Base-by-base conservation (phyloP, 345 rosid species). In the Nephelium lappaceum region DNA sequence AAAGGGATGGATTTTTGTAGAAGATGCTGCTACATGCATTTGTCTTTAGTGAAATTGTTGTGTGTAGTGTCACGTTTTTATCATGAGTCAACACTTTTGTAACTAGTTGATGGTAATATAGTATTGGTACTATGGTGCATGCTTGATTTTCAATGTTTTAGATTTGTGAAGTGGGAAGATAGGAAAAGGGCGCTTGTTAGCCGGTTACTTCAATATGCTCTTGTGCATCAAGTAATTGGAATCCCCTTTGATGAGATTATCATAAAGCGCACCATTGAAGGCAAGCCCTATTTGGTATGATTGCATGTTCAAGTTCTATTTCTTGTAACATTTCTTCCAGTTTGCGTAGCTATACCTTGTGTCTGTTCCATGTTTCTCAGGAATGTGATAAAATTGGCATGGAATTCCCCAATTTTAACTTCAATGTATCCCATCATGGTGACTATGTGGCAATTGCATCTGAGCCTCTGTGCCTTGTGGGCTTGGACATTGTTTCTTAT, bases 381-480 rank as follows among this genome's bases (percentile, higher is more conserved):
- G 92, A 84, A 80, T 70, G 79, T 42, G 73, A 67, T 66, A 41
- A 73, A 65, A 78, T 47, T 65, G 72, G 63, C 75, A 9, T 16
- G 58, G 78, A 79, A 67, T 83, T 84, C 71, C 90, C 93, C 43
- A 91, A 87, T 84, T 91, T 91, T 75, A 90, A 91, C 83, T 91
- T 90, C 84, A 90, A 87, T 77, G 91, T 86, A 36, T 91, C 95
- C 67, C 95, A 91, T 75, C 90, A 91, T 38, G 95, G 95, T 67
- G 90, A 91, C 81, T 91, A 80, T 76, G 93, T 91, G 82, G 91
- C 87, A 57, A 87, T 91, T 72, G 93, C 91, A 84, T 88, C 93
- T 71, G 95, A 91, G 72, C 93, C 95, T 69, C 81, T 89, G 24
- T 89, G 93, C 79, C 88, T 90, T 63, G 93, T 90, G 65, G 95